A percentile compares a stretch with the other conserved stretches of the same genome.
Conservation (phyloP, 495 filamentous ascomycete genomes). For the Neurospora sp. region DNA sequence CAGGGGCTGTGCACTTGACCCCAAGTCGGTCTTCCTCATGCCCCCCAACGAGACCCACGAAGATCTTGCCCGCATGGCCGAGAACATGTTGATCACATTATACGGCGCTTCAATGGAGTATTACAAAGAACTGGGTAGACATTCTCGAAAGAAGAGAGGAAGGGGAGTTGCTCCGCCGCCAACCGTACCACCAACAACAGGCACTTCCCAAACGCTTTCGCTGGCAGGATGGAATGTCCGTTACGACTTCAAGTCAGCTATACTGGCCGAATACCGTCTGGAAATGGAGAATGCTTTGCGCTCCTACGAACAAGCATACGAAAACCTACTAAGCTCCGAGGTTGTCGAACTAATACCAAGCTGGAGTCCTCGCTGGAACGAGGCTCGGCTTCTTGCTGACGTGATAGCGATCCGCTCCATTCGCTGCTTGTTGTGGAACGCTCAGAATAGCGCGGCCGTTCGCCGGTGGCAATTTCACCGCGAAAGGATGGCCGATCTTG, state of each 20-base stretch:
- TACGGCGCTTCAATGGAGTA: conserved; percentile 71
- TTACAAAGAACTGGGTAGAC: conserved; percentile 83
- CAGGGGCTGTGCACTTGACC: conserved; percentile 66
- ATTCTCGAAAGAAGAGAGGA: conserved; percentile 72
- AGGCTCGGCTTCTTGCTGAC: conserved; percentile 73
- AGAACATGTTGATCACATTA: conserved; percentile 46
- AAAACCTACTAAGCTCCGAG: conserved; percentile 66
- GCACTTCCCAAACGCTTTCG: conserved; percentile 75
- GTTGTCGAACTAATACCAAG: conserved; percentile 78
- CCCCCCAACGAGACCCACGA: conserved; percentile 32
- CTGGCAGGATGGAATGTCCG: conserved; percentile 80
- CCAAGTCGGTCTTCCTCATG: conserved; percentile 61
- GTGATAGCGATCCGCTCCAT: conserved; percentile 66
- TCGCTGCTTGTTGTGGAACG: conserved; percentile 66
- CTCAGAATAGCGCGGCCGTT: conserved; percentile 63
- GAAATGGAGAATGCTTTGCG: conserved; percentile 79
- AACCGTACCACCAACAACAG: conserved; percentile 71
- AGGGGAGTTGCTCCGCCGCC: conserved; percentile 66
- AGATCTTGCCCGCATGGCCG: conserved; percentile 55
- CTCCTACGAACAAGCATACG: conserved; percentile 78
- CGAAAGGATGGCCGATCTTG: conserved; percentile 56
- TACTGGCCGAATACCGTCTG: conserved; percentile 82
- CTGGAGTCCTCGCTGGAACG: conserved; percentile 80
- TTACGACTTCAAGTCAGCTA: conserved; percentile 84
- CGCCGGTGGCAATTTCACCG: conserved; percentile 68